These are phyloP conservation scores for Pseudotulostoma volvatum DNA, from an alignment of 495 filamentous ascomycete species.

Conservation along the genomic window DNA sequence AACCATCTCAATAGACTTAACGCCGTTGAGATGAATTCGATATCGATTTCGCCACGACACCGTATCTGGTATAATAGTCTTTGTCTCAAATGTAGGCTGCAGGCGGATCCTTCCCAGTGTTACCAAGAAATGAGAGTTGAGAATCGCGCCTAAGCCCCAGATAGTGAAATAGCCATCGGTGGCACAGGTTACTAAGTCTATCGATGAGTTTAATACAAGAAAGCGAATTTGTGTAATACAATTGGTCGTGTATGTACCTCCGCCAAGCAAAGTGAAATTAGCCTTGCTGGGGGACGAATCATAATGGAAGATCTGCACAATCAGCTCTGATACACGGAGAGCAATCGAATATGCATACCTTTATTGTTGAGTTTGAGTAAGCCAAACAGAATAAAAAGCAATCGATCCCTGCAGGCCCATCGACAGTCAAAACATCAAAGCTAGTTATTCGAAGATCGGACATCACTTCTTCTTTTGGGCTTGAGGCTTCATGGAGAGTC, in stretches of 20 bases:
- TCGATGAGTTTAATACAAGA: conserved; percentile 11
- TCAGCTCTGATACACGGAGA: not conserved
- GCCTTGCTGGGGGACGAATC: conserved; percentile 12
- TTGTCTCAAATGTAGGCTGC: conserved; percentile 2
- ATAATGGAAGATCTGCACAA: conserved; percentile 40
- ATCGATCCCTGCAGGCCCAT: conserved; percentile 7
- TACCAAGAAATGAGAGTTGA: conserved; percentile 30
- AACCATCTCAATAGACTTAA: conserved; percentile 39
- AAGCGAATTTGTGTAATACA: conserved; percentile 63
- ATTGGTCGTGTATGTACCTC: conserved; percentile 53
- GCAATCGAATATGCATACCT: conserved; percentile 19
- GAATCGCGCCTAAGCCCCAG: conserved; percentile 29
- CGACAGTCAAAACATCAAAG: conserved; percentile 42
- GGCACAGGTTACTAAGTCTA: conserved; percentile 37
- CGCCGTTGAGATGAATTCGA: conserved; percentile 56
- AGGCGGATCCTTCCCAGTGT: not conserved
- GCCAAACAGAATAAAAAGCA: conserved; percentile 43
- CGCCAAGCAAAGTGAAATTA: conserved; percentile 37
- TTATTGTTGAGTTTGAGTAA: conserved; percentile 65
- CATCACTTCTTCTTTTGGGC: conserved; percentile 38
- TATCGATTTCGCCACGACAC: conserved; percentile 22
- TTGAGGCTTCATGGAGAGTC: conserved; percentile 45
- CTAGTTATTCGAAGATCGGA: conserved; percentile 65
- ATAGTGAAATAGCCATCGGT: conserved; percentile 46
- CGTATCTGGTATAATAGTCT: conserved; percentile 7